Evolutionary conservation across 306 rosid genomes (phyloP).

Genomic region (Trifolium repens): DNA sequence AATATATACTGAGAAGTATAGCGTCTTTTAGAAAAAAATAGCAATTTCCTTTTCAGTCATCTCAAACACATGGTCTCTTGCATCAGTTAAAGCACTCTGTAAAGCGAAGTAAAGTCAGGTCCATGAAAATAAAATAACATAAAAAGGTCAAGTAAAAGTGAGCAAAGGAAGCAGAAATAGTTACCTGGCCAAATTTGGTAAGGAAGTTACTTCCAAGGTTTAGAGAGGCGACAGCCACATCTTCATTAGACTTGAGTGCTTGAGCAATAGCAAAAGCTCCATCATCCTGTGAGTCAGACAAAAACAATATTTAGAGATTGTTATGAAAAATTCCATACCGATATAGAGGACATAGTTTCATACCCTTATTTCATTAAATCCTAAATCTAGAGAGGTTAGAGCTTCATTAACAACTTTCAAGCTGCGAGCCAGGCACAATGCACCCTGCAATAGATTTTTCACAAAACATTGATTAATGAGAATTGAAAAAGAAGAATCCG

Average conservation of each 20-base stretch:
- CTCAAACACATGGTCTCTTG: slow-evolving; percentile 94
- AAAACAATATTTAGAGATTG: slow-evolving; percentile 25
- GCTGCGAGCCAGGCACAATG: slow-evolving; percentile 90
- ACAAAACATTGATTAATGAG: slow-evolving; percentile 34
- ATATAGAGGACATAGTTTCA: background rate
- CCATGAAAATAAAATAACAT: slow-evolving; percentile 12
- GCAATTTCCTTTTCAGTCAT: slow-evolving; percentile 92
- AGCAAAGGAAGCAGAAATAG: slow-evolving; percentile 6
- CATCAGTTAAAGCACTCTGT: slow-evolving; percentile 95
- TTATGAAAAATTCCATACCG: slow-evolving; percentile 6
- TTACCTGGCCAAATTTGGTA: slow-evolving; percentile 97
- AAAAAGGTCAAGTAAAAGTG: background rate
- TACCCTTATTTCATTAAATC: slow-evolving; percentile 98
- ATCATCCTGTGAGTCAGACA: slow-evolving; percentile 71
- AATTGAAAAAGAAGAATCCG: slow-evolving; percentile 1
- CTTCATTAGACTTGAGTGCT: slow-evolving; percentile 94
- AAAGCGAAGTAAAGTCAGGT: slow-evolving; percentile 37
- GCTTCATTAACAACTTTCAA: slow-evolving; percentile 98
- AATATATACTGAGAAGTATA: slow-evolving; percentile 18
- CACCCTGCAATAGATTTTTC: slow-evolving; percentile 71
- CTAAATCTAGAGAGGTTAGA: slow-evolving; percentile 83
- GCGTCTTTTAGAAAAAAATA: slow-evolving; percentile 62
- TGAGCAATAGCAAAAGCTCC: slow-evolving; percentile 99
- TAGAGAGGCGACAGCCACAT: slow-evolving; percentile 75
- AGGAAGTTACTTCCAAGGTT: slow-evolving; percentile 85